Conservation (phyloP, 176 grass and related monocot genomes). For the Ensete ventricosum region DNA sequence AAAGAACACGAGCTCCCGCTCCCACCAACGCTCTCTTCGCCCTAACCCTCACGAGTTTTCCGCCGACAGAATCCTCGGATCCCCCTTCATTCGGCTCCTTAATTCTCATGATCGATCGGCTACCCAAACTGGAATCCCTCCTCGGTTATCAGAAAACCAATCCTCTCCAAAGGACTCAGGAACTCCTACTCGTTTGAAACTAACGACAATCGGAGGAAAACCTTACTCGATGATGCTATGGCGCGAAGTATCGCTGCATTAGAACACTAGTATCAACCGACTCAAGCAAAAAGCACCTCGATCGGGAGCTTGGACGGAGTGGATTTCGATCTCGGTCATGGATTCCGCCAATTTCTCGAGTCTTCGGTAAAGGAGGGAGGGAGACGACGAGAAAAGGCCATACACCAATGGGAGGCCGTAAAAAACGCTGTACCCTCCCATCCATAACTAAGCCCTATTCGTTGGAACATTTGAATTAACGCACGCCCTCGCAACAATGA, state of each 20-base stretch:
- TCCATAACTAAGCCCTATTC: no score
- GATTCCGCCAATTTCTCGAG: not conserved
- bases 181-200: not conserved
- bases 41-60: not conserved
- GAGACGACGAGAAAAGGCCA: no score
- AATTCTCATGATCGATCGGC: slow-evolving; percentile 1
- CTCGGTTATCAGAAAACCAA: not conserved
- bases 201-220: no score
- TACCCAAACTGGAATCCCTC: not conserved
- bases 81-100: not conserved
- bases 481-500: no score
- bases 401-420: no score
- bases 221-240: no score
- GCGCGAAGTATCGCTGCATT: no score
- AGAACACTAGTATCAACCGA: not conserved
- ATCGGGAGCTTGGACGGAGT: not conserved
- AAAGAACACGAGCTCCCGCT: slow-evolving; percentile 11
- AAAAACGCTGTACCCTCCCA: no score
- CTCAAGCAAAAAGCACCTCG: slow-evolving; percentile 6
- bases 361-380: no score
- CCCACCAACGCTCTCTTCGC: slow-evolving; percentile 18
- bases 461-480: no score
- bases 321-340: not conserved
- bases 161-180: not conserved
- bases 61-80: not conserved